Evolutionary conservation across 2,329 filamentous ascomycete genomes (phyloP).

Genomic region (Endocalyx cinctus): DNA sequence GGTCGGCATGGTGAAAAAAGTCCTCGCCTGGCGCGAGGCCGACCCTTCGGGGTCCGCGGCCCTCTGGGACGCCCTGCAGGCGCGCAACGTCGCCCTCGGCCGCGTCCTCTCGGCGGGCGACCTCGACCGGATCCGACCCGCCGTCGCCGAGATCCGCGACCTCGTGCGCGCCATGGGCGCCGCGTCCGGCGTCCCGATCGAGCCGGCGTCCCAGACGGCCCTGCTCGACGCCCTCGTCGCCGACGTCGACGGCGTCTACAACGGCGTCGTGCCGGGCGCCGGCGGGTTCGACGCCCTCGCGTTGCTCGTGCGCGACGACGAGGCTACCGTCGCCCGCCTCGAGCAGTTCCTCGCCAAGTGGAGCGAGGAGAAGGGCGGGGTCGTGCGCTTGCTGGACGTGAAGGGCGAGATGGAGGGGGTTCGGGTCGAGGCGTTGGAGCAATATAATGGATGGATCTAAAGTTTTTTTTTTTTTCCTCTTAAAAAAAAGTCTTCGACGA

Average conservation of each 20-base stretch:
- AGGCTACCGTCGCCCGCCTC: slow-evolving; percentile 56
- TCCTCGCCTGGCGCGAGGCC: slow-evolving; percentile 73
- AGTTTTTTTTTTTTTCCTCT: too few relatives aligned
- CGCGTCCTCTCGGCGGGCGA: slow-evolving; percentile 51
- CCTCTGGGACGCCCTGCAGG: slow-evolving; percentile 74
- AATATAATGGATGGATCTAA: slow-evolving; percentile 27
- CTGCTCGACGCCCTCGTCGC: slow-evolving; percentile 70
- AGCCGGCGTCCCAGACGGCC: slow-evolving; percentile 79
- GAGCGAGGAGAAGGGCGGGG: slow-evolving; percentile 53
- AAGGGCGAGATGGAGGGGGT: slow-evolving; percentile 31
- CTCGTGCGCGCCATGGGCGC: slow-evolving; percentile 73
- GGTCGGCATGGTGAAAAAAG: slow-evolving; percentile 90
- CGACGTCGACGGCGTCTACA: slow-evolving; percentile 73
- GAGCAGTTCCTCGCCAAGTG: slow-evolving; percentile 61
- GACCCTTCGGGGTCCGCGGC: slow-evolving; percentile 59
- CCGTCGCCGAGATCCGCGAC: slow-evolving; percentile 49
- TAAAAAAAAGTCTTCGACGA: too few relatives aligned
- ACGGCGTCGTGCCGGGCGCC: slow-evolving; percentile 89
- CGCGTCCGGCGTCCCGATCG: slow-evolving; percentile 75
- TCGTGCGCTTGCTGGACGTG: slow-evolving; percentile 58
- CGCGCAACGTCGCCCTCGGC: slow-evolving; percentile 67
- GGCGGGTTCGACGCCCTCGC: slow-evolving; percentile 90
- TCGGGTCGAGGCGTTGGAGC: slow-evolving; percentile 20
- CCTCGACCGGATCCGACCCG: slow-evolving; percentile 37
- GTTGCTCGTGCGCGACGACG: slow-evolving; percentile 71